A percentile compares a stretch with the other conserved stretches of the same genome.
phyloP scores from a whole-genome alignment of 768 basidiomycete genomes.

The Tricholoma matsutake region DNA sequence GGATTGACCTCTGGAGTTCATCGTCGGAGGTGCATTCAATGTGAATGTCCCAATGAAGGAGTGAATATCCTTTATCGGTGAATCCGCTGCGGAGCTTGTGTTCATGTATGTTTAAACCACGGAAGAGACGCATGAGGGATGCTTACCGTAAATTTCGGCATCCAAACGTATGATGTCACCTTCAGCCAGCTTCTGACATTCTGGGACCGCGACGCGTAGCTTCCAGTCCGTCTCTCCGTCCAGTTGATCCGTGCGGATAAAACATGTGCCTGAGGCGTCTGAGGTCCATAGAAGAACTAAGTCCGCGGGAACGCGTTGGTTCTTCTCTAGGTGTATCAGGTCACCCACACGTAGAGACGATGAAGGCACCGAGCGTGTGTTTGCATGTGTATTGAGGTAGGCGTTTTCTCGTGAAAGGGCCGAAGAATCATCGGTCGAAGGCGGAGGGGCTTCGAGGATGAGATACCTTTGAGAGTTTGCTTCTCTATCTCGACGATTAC shows the following conservation, averaged over 20 bases:
- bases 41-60: slow-evolving; percentile 93
- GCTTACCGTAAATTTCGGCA: slow-evolving; percentile 86
- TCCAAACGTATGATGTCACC: slow-evolving; percentile 60
- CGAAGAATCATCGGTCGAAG: slow-evolving; percentile 30
- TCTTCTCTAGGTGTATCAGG: slow-evolving; percentile 90
- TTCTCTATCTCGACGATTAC: slow-evolving; percentile 86
- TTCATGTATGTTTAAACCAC: slow-evolving; percentile 13
- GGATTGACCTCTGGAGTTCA: slow-evolving; percentile 20
- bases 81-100: slow-evolving; percentile 60
- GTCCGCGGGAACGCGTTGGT: slow-evolving; percentile 95
- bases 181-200: slow-evolving; percentile 70
- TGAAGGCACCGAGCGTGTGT: slow-evolving; percentile 79
- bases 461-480: slow-evolving; percentile 94
- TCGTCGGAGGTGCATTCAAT: slow-evolving; percentile 46
- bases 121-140: neutral
- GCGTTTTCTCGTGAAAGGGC: slow-evolving; percentile 32
- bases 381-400: slow-evolving; percentile 45
- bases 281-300: slow-evolving; percentile 85
- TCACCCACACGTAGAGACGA: slow-evolving; percentile 90
- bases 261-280: slow-evolving; percentile 90
- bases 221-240: slow-evolving; percentile 99
- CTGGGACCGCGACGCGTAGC: slow-evolving; percentile 81
- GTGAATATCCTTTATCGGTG: slow-evolving; percentile 96
- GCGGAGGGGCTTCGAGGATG: slow-evolving; percentile 58
- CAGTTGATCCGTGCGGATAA: slow-evolving; percentile 95